Evolutionary conservation across 257 asterid genomes (phyloP), one percentile per base, ranked within the genome.

Genomic region (Nicotiana sylvestris): DNA sequence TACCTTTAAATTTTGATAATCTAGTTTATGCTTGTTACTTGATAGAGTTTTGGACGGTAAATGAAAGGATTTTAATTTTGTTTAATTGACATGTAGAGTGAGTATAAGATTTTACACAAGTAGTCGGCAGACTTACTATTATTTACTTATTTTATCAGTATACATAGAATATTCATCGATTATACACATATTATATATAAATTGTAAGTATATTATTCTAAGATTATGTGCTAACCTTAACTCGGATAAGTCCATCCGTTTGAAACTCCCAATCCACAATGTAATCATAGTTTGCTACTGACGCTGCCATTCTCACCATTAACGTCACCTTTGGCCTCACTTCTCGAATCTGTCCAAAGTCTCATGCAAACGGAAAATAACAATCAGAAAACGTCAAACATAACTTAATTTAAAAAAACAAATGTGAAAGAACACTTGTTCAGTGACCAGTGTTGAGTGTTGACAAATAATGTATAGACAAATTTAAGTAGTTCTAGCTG

Each of bases 201-300:
- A 43, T 37, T 43, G 0, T 43, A 7, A 1, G 9, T 43, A 7
- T 43, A 43, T 43, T 43, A 8, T 43, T 43, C 49, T 30, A 43
- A 43, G 11, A 43, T 43, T 43, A 84, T 85, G 74, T 13, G 61
- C 61, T 62, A 33, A 92, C 98, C 98, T 92, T 94, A 84, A 88
- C 81, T 84, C 94, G 87, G 81, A 96, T 93, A 12, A 96, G 90
- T 43, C 99, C 99, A 85, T 96, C 99, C 0, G 95, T 91, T 85
- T 96, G 99, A 81, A 96, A 96, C 85, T 92, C 99, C 99, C 99
- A 96, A 80, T 96, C 99, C 32, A 94, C 91, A 25, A 96, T 96
- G 81, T 96, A 96, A 49, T 96, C 99, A 32, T 96, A 96, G 89
- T 96, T 96, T 4, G 97, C 99, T 3, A 96, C 98, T 7, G 99